Percentiles rank a stretch among this genome's conserved stretches.
Conservation (phyloP, 2,329 filamentous ascomycete genomes). For the Pseudocercospora macadamiae region DNA sequence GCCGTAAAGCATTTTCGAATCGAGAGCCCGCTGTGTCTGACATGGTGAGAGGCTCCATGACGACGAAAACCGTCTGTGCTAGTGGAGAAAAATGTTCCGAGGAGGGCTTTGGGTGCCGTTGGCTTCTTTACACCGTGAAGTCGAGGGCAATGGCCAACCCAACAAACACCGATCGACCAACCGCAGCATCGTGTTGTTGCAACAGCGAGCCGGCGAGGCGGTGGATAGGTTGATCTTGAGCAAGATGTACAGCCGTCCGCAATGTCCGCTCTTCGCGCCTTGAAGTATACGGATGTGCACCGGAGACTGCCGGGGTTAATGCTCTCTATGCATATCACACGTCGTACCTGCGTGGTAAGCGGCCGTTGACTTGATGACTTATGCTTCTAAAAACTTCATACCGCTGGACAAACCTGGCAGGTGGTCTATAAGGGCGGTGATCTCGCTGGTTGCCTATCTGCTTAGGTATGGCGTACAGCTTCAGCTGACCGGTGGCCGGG, state of each 20-base stretch:
- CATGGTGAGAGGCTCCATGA: constrained; percentile 43
- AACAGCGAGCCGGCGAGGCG: neutral
- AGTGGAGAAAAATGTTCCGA: constrained; percentile 42
- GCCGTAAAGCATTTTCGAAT: constrained; percentile 46
- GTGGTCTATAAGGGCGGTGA: neutral
- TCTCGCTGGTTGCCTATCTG: neutral
- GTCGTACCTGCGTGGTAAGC: neutral
- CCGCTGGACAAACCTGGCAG: neutral
- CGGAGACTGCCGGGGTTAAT: neutral
- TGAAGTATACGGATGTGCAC: neutral
- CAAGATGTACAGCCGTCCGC: neutral
- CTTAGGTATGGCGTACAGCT: neutral
- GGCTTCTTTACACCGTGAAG: constrained; percentile 38
- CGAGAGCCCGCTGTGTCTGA: constrained; percentile 38
- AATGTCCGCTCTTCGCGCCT: neutral
- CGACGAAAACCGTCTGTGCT: constrained; percentile 44
- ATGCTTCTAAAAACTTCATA: constrained; percentile 1
- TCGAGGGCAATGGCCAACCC: constrained; percentile 43
- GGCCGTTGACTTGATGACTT: constrained; percentile 1
- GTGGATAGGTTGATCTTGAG: neutral
- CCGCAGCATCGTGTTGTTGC: neutral
- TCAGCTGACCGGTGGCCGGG: neutral
- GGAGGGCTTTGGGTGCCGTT: constrained; percentile 44
- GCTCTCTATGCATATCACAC: neutral
- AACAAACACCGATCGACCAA: neutral